Evolutionary conservation across 176 grass and related monocot species (phyloP).

Genomic region (Bolboschoenus planiculmis): DNA sequence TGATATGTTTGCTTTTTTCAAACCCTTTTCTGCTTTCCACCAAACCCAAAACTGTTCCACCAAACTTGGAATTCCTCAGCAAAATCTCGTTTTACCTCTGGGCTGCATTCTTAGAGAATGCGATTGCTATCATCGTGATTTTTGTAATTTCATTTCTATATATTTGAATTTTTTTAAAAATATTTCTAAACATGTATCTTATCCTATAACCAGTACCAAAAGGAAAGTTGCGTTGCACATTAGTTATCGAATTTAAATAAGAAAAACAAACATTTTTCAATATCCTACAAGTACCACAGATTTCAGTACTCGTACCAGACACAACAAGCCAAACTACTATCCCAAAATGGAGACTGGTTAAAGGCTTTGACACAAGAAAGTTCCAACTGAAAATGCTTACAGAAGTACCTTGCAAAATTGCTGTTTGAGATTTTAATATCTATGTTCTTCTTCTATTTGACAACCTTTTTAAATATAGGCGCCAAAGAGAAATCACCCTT

Average conservation of each 20-base stretch:
- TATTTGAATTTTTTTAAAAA: not conserved
- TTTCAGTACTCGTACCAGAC: not conserved
- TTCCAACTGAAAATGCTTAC: not conserved
- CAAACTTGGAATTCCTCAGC: not conserved
- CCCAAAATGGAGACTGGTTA: not conserved
- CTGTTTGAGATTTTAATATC: not conserved
- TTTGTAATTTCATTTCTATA: not conserved
- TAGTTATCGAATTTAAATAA: not conserved
- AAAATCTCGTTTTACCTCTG: not conserved
- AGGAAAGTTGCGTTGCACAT: not conserved
- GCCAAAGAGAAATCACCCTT: slow-evolving; percentile 87
- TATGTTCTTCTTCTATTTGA: not conserved
- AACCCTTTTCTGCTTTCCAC: slow-evolving; percentile 2
- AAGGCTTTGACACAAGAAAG: not conserved
- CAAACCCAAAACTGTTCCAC: not conserved
- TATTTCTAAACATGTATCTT: not conserved
- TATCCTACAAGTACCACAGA: not conserved
- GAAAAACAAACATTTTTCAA: not conserved
- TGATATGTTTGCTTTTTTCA: not conserved
- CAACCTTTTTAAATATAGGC: slow-evolving; percentile 39
- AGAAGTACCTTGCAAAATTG: not conserved
- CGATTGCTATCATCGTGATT: not conserved
- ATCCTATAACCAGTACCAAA: not conserved
- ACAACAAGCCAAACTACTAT: not conserved
- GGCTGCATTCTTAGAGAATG: not conserved